Evolutionary conservation across 768 basidiomycete genomes (phyloP), one percentile per base, ranked within the genome.

Genomic region (Pleurotus tuoliensis): DNA sequence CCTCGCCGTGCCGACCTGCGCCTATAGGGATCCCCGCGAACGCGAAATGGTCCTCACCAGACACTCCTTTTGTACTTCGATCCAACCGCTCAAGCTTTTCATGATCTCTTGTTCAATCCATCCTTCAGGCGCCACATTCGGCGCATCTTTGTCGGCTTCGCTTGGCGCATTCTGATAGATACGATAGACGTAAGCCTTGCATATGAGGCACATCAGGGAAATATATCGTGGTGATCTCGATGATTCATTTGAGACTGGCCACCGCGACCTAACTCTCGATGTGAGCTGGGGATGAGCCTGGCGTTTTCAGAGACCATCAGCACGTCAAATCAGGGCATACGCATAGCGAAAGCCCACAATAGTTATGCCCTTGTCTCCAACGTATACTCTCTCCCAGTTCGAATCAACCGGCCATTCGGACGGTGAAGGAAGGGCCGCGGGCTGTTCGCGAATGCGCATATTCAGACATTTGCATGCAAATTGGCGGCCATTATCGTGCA

Each of bases 21-120:
- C 58, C 24, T 16, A 27, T 45, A 45, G 24, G 15, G 18, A 27
- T 25, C 52, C 12, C 22, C 18, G 46, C 13, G 24, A 39, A 37
- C 5, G 47, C 24, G 45, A 55, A 40, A 60, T 49, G 44, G 41
- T 56, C 81, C 90, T 79, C 71, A 92, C 90, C 70, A 89, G 65
- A 64, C 84, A 86, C 51, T 76, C 74, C 53, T 76, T 78, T 63
- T 85, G 76, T 16, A 91, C 79, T 62, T 91, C 84, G 58, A 92
- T 78, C 88, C 87, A 90, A 9, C 90, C 90, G 53, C 66, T 82
- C 34, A 75, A 69, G 61, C 84, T 87, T 69, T 82, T 82, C 69
- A 92, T 74, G 50, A 83, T 72, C 64, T 89, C 87, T 49, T 81
- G 78, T 71, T 92, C 90, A 5, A 83, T 83, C 87, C 88, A 91